Evolutionary conservation across 176 grass and related monocot species (phyloP), one percentile per base, ranked within the genome.

Genomic region (Bonia amplexicaulis): DNA sequence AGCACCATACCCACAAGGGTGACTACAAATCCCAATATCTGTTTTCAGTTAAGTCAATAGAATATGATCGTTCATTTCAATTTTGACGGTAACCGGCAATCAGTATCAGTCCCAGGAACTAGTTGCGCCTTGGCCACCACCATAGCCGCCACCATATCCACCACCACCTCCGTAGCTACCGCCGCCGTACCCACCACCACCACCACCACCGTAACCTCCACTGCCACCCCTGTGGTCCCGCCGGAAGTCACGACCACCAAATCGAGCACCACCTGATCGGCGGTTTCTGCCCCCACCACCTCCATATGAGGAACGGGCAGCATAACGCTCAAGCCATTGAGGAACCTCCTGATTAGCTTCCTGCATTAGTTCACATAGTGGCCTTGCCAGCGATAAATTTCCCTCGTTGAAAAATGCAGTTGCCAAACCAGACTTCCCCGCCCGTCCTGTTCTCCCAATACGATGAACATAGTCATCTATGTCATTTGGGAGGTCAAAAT

Each of bases 401-500:
- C 91, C 76, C 69, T 96, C 94, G 0, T 97, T 93, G 85, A 93
- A 97, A 69, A 97, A 97, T 72, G 94, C 94, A 76, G 94, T 96
- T 39, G 94, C 91, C 59, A 96, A 12, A 61, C 94, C 91, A 77
- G 66, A 80, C 71, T 93, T 93, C 25, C 94, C 94, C 0, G 91
- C 91, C 71, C 94, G 83, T 5, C 94, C 94, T 33, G 94, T 96
- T 87, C 94, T 86, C 39, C 94, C 94, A 41, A 96, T 96, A 51
- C 94, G 94, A 66, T 96, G 94, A 69, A 96, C 91, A 33, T 93
- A 93, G 62, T 96, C 94, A 64, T 96, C 94, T 9, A 93, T 96
- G 81, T 96, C 91, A 82, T 97, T 97, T 49, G 95, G 95, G 52
- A 97, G 86, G 70, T 97, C 95, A 78, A 97, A 97, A 86, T 97